These are phyloP conservation scores for Trifolium subterraneum DNA, from an alignment of 306 rosid species.

Conservation along the genomic window DNA sequence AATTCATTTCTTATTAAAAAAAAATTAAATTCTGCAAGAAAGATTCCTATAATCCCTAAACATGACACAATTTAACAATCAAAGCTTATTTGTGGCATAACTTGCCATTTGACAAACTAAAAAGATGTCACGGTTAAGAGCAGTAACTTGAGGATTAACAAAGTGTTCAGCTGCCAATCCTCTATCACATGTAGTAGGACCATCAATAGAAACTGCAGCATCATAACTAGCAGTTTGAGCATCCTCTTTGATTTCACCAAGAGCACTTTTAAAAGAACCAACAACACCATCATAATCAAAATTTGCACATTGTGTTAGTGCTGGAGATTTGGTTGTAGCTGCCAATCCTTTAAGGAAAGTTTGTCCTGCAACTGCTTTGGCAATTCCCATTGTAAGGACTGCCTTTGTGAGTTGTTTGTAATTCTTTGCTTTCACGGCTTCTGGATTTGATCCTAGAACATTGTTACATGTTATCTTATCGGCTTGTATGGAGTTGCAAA, in stretches of 20 bases:
- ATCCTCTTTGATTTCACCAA: conserved; percentile 24
- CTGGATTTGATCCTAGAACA: conserved; percentile 9
- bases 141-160: conserved; percentile 16
- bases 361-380: neutral
- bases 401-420: neutral
- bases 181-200: neutral
- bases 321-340: neutral
- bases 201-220: conserved; percentile 30
- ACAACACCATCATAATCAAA: conserved; percentile 1
- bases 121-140: neutral
- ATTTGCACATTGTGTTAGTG: conserved; percentile 21
- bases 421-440: neutral
- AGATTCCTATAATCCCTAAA: no score
- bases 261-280: conserved; percentile 22
- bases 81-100: no score
- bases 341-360: neutral
- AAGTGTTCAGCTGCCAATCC: neutral
- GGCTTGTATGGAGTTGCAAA: no score
- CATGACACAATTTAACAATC: no score
- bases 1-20: no score
- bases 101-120: neutral
- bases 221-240: conserved; percentile 40
- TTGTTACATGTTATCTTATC: no score
- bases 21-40: no score
- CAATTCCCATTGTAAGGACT: neutral